Conservation (phyloP, 495 filamentous ascomycete genomes). For the Chaetomium cochliodes region DNA sequence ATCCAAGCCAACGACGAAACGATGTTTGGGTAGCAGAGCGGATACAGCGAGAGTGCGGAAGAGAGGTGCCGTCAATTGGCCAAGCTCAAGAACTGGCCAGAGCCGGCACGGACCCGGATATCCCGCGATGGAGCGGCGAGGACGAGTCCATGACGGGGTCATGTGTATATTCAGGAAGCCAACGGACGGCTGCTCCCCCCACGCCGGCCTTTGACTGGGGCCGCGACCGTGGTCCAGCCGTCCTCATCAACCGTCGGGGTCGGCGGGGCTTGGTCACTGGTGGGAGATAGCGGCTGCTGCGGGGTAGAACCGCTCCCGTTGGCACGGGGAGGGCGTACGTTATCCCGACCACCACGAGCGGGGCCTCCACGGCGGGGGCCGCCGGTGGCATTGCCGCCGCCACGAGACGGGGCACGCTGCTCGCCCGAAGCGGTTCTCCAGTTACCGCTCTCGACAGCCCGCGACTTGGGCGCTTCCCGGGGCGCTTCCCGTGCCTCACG, state of each 20-base stretch:
- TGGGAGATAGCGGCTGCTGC: conserved; percentile 36
- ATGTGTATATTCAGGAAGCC: conserved; percentile 28
- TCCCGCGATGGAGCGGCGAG: not conserved
- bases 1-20: conserved; percentile 27
- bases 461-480: conserved; percentile 38
- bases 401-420: conserved; percentile 40
- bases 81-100: not conserved
- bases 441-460: conserved; percentile 51
- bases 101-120: not conserved
- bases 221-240: conserved; percentile 79
- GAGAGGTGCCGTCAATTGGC: conserved; percentile 5
- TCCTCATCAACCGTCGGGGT: conserved; percentile 58
- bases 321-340: conserved; percentile 44
- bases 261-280: conserved; percentile 30
- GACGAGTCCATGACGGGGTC: not conserved
- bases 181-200: conserved; percentile 34
- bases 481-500: conserved; percentile 32
- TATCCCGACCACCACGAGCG: conserved; percentile 46
- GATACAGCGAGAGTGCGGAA: not conserved
- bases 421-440: conserved; percentile 51
- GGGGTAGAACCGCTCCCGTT: conserved; percentile 42
- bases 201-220: conserved; percentile 54
- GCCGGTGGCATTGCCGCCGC: conserved; percentile 40
- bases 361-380: conserved; percentile 41
- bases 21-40: conserved; percentile 3